Conservation (phyloP, 139 green algal species). For the Coelastrella sp. region DNA sequence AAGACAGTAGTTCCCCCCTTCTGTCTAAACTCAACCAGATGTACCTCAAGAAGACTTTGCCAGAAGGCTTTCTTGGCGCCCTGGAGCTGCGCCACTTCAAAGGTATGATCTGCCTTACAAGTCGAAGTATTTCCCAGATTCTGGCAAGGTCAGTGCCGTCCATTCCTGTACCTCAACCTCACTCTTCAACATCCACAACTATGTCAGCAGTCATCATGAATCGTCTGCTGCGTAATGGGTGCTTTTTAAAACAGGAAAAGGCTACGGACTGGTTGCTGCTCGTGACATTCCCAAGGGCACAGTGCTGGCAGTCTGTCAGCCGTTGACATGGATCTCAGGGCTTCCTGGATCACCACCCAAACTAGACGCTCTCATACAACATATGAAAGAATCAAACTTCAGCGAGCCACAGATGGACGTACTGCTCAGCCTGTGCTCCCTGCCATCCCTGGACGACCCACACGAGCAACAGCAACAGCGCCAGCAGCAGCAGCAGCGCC, state of each 20-base stretch:
- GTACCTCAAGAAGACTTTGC: neutral
- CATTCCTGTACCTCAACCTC: too few relatives aligned
- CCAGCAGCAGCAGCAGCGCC: conserved; percentile 18
- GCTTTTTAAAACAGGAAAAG: conserved; percentile 1
- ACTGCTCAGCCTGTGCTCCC: neutral
- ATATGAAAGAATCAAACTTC: neutral
- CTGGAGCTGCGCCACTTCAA: conserved; percentile 18
- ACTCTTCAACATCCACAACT: too few relatives aligned
- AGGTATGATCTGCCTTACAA: neutral
- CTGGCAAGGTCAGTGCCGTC: too few relatives aligned
- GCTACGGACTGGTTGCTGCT: conserved; percentile 16
- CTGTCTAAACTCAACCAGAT: conserved; percentile 14
- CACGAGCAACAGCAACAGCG: conserved; percentile 8
- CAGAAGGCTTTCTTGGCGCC: neutral
- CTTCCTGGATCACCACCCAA: neutral
- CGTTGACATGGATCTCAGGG: conserved; percentile 11
- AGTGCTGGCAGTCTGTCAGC: conserved; percentile 8
- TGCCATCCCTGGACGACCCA: neutral
- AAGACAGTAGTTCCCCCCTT: neutral
- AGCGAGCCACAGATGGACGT: neutral
- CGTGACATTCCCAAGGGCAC: conserved; percentile 1
- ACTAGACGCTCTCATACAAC: conserved; percentile 7
- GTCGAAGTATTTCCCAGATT: too few relatives aligned
- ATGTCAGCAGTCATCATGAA: too few relatives aligned
- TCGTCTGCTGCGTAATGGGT: neutral